These are phyloP conservation scores for Draba incana DNA, from an alignment of 345 rosid species.

Conservation along the genomic window DNA sequence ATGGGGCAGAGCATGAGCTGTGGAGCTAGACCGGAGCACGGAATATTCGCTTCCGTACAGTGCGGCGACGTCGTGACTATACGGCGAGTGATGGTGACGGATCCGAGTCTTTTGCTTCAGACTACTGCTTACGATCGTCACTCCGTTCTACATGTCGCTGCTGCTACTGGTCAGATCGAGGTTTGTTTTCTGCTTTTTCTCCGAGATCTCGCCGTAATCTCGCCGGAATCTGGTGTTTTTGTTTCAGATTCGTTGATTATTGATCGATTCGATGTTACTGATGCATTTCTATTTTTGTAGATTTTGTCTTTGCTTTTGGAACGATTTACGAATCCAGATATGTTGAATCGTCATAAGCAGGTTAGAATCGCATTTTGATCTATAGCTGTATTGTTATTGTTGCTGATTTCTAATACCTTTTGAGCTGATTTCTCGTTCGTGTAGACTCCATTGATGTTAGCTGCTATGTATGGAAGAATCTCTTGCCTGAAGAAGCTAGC, in stretches of 20 bases:
- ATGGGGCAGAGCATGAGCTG: slow-evolving; percentile 99
- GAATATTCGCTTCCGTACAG: slow-evolving; percentile 75
- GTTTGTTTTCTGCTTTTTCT: slow-evolving; percentile 39
- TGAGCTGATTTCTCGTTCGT: slow-evolving; percentile 10
- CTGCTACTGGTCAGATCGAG: slow-evolving; percentile 98
- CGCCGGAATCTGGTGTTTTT: slow-evolving; percentile 16
- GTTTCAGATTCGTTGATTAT: slow-evolving; percentile 8
- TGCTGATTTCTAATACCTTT: slow-evolving; percentile 21
- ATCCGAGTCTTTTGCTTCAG: slow-evolving; percentile 59
- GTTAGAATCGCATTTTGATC: slow-evolving; percentile 43
- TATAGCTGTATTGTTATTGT: neutral
- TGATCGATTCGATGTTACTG: neutral
- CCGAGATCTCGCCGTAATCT: slow-evolving; percentile 27
- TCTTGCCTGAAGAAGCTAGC: slow-evolving; percentile 79
- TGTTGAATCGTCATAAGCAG: slow-evolving; percentile 91
- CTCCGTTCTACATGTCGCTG: slow-evolving; percentile 88
- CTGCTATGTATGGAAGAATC: slow-evolving; percentile 96
- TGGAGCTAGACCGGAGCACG: slow-evolving; percentile 64
- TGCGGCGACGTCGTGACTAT: slow-evolving; percentile 63
- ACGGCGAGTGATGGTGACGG: slow-evolving; percentile 50
- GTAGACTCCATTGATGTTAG: slow-evolving; percentile 96
- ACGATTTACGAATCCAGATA: slow-evolving; percentile 76
- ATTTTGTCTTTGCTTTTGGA: slow-evolving; percentile 75
- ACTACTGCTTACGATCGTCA: slow-evolving; percentile 80
- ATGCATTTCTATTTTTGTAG: slow-evolving; percentile 45